phyloP scores from a whole-genome alignment of 2,329 filamentous ascomycete species.

The Camillea tinctor region DNA sequence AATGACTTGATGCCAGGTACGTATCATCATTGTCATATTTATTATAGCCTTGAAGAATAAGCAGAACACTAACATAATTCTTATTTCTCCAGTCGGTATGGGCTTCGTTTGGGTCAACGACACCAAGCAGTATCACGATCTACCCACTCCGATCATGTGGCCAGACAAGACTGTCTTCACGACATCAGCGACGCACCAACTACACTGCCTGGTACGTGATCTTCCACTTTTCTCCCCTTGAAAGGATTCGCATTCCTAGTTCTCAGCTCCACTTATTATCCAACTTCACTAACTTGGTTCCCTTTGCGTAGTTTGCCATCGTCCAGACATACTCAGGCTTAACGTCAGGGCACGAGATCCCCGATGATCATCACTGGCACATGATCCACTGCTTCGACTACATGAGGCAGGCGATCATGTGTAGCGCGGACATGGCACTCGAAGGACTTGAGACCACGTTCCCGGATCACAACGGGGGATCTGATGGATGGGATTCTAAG shows the following conservation, averaged over 20 bases:
- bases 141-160: slow-evolving; percentile 32
- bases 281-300: slow-evolving; percentile 8
- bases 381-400: slow-evolving; percentile 51
- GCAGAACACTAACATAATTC: not conserved
- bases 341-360: slow-evolving; percentile 37
- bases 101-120: slow-evolving; percentile 36
- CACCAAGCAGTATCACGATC: slow-evolving; percentile 30
- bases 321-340: slow-evolving; percentile 45
- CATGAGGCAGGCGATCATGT: slow-evolving; percentile 47
- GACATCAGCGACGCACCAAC: slow-evolving; percentile 41
- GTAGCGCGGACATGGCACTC: slow-evolving; percentile 44
- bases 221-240: not conserved
- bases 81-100: slow-evolving; percentile 30
- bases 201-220: slow-evolving; percentile 38
- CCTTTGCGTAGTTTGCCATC: slow-evolving; percentile 34
- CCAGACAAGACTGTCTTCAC: slow-evolving; percentile 38
- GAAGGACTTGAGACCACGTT: slow-evolving; percentile 48
- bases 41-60: not conserved
- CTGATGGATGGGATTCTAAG: slow-evolving; percentile 47
- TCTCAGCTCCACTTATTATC: not conserved
- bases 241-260: not conserved
- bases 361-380: slow-evolving; percentile 46
- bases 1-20: slow-evolving; percentile 41
- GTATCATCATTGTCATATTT: not conserved
- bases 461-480: slow-evolving; percentile 45